Conservation (phyloP, 140 eudicot species). For the Ambrosia hybrid region DNA sequence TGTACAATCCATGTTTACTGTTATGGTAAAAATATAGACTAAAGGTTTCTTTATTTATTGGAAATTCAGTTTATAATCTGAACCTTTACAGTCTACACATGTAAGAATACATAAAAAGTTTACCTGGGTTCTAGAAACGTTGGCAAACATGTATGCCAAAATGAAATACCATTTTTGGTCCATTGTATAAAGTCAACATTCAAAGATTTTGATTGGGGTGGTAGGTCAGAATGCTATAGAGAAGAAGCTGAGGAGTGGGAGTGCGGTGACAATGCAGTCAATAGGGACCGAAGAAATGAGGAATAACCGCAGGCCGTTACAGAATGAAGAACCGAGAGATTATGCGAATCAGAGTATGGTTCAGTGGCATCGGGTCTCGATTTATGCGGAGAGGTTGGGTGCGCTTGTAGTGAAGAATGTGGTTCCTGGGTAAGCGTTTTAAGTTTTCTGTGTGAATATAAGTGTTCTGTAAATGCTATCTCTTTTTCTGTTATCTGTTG, state of each 20-base stretch:
- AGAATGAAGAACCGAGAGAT: conserved; percentile 79
- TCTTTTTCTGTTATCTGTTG: neutral
- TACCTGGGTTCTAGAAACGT: no score
- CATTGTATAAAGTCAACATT: no score
- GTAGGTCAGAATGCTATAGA: conserved; percentile 82
- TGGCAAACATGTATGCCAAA: no score
- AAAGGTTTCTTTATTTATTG: no score
- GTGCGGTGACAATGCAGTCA: conserved; percentile 60
- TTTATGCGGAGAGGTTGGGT: conserved; percentile 74
- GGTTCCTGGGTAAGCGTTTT: conserved; percentile 60
- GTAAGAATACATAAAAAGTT: no score
- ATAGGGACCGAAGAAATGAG: conserved; percentile 93
- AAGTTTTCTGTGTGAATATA: no score
- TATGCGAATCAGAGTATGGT: conserved; percentile 78
- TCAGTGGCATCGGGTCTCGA: conserved; percentile 96
- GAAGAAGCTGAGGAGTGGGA: conserved; percentile 81
- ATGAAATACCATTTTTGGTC: no score
- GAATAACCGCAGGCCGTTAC: conserved; percentile 78
- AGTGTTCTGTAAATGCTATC: neutral
- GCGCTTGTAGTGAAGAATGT: conserved; percentile 66
- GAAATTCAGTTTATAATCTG: no score
- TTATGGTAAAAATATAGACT: no score
- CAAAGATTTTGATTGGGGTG: conserved; percentile 56
- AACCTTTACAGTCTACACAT: no score
- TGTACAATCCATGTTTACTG: no score